These are phyloP conservation scores for Triticum timopheevii DNA, from an alignment of 176 grass and related monocot species.

Conservation along the genomic window DNA sequence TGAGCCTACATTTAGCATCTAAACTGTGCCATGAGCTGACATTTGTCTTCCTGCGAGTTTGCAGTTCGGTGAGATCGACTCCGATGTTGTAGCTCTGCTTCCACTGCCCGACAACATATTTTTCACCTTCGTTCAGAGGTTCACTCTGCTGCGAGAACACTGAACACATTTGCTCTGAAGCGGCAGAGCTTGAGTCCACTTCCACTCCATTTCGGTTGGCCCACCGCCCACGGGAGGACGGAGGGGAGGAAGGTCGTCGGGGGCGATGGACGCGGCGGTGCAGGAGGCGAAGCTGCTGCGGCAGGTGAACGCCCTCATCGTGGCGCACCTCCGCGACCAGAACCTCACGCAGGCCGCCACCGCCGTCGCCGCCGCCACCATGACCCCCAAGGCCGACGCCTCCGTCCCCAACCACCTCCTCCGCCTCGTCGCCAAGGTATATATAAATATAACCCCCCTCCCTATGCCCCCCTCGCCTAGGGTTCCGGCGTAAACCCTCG, in stretches of 20 bases:
- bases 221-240: neutral
- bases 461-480: neutral
- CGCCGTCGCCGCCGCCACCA: conserved; percentile 75
- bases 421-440: conserved; percentile 86
- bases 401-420: conserved; percentile 50
- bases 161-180: neutral
- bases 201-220: neutral
- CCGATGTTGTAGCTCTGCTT: too few species aligned
- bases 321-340: conserved; percentile 81
- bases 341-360: conserved; percentile 72
- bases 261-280: conserved; percentile 68
- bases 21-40: too few species aligned
- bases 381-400: conserved; percentile 68
- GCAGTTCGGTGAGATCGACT: too few species aligned
- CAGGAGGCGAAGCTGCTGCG: conserved; percentile 82
- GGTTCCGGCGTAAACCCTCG: conserved; percentile 24
- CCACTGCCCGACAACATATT: too few species aligned
- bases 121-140: too few species aligned
- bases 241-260: neutral
- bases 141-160: too few species aligned
- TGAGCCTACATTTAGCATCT: too few species aligned
- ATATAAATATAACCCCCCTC: neutral
- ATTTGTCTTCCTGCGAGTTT: too few species aligned
- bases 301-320: conserved; percentile 81
- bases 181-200: neutral